These are phyloP conservation scores for Cantharellus anzutake DNA, from an alignment of 768 basidiomycete species.

Conservation along the genomic window DNA sequence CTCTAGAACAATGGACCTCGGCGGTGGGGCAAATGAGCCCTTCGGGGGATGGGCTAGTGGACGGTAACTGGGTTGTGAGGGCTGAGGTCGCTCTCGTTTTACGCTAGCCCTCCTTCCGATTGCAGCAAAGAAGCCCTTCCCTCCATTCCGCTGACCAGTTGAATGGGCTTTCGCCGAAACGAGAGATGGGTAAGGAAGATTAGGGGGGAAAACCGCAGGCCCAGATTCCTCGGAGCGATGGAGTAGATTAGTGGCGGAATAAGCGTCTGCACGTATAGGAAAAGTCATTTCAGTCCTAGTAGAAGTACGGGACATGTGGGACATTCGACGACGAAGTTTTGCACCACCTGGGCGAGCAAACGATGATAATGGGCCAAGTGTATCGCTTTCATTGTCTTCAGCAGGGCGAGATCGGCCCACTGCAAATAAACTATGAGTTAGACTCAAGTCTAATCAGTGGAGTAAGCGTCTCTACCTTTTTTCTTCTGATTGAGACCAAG, in stretches of 20 bases:
- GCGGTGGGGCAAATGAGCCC: neutral
- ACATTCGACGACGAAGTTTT: constrained; percentile 22
- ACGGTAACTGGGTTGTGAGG: neutral
- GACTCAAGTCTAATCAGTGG: neutral
- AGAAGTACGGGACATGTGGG: constrained; percentile 53
- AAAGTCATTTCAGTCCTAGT: constrained; percentile 62
- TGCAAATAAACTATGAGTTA: neutral
- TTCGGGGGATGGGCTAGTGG: neutral
- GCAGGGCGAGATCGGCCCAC: neutral
- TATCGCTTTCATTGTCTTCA: neutral
- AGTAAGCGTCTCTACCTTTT: constrained; percentile 27
- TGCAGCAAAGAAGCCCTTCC: constrained; percentile 40
- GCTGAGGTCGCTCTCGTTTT: neutral
- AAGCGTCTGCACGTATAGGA: constrained; percentile 61
- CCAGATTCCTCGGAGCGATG: constrained; percentile 27
- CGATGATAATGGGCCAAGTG: neutral
- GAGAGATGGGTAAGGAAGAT: constrained; percentile 58
- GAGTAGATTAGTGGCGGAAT: constrained; percentile 55
- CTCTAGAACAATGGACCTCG: neutral
- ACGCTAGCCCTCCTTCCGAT: constrained; percentile 49
- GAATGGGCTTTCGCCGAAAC: constrained; percentile 14
- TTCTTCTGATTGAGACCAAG: constrained; percentile 24
- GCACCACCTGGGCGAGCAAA: neutral
- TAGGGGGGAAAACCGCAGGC: constrained; percentile 33
- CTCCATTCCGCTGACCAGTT: constrained; percentile 14